Conservation (phyloP, 177 flowering plant species). For the Tripterygium wilfordii region DNA sequence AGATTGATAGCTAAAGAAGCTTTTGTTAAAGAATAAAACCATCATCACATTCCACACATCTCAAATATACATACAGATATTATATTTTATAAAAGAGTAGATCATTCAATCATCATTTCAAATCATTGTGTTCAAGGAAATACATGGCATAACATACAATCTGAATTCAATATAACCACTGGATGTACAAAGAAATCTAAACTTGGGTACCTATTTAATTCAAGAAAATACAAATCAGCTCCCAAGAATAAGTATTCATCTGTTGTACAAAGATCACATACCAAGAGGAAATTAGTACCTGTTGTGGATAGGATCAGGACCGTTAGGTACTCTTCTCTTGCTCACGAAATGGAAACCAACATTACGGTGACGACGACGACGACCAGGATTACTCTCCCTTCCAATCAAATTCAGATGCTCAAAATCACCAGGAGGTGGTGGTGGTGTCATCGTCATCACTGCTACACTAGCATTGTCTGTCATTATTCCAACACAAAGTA, state of each 20-base stretch:
- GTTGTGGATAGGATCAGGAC: slow-evolving; percentile 92
- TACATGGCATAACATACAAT: too few species aligned
- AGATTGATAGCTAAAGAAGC: slow-evolving; percentile 30
- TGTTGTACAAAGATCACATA: neutral
- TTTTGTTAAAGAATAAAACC: slow-evolving; percentile 25
- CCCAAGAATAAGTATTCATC: too few species aligned
- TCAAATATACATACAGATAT: slow-evolving; percentile 1
- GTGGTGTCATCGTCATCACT: slow-evolving; percentile 2
- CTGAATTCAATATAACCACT: too few species aligned
- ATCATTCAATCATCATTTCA: too few species aligned
- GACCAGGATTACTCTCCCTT: slow-evolving; percentile 18
- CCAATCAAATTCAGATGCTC: slow-evolving; percentile 20
- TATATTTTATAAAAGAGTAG: neutral
- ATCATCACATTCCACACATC: slow-evolving; percentile 18
- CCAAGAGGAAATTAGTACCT: slow-evolving; percentile 32
- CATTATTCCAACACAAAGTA: slow-evolving; percentile 23
- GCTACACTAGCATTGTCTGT: slow-evolving; percentile 16
- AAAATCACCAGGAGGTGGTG: slow-evolving; percentile 17
- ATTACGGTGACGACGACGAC: slow-evolving; percentile 17
- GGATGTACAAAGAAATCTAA: too few species aligned
- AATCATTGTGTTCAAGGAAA: too few species aligned
- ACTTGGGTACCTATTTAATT: too few species aligned
- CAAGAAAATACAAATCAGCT: too few species aligned
- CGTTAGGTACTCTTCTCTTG: slow-evolving; percentile 83
- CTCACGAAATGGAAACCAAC: slow-evolving; percentile 41